Base-by-base conservation (phyloP, 192 early-diverging fungal genomes). In the Dissophora ornata region DNA sequence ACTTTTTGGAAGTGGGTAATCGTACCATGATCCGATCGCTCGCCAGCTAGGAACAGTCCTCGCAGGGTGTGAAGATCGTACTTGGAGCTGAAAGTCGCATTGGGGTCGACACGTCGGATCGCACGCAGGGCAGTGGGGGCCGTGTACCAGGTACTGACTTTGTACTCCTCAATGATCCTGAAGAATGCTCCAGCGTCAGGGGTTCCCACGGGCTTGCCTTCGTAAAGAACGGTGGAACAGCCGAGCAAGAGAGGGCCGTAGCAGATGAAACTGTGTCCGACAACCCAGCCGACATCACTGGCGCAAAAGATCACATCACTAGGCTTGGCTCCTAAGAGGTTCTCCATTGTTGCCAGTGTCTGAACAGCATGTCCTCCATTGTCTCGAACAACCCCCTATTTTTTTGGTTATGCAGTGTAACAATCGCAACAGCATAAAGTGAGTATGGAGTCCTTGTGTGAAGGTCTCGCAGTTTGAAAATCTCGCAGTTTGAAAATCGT, bases 201-300 rank as follows among this genome's bases (percentile, higher is more conserved):
- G 13, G 90, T 90, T 5, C 86, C 88, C 3, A 92, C 84, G 13
- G 95, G 95, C 74, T 95, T 95, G 34, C 94, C 94, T 60, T 97
- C 95, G 62, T 91, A 96, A 18, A 95, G 65, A 0, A 97, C 83
- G 11, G 92, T 93, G 3, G 90, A 91, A 53, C 86, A 86, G 22
- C 95, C 94, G 29, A 84, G 80, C 13, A 94, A 57, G 50, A 97
- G 79, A 25, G 94, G 95, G 0, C 88, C 94, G 57, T 95, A 95
- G 13, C 90, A 87, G 25, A 93, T 90, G 62, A 91, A 95, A 10
- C 87, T 90, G 68, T 95, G 92, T 46, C 95, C 94, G 10, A 95
- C 90, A 16, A 90, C 90, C 95, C 94, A 96, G 38, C 94, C 94
- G 62, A 95, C 90, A 70, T 97, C 95, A 67, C 88, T 90, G 10